Conservation (phyloP, 2,329 filamentous ascomycete species). For the Cercospora sp. region DNA sequence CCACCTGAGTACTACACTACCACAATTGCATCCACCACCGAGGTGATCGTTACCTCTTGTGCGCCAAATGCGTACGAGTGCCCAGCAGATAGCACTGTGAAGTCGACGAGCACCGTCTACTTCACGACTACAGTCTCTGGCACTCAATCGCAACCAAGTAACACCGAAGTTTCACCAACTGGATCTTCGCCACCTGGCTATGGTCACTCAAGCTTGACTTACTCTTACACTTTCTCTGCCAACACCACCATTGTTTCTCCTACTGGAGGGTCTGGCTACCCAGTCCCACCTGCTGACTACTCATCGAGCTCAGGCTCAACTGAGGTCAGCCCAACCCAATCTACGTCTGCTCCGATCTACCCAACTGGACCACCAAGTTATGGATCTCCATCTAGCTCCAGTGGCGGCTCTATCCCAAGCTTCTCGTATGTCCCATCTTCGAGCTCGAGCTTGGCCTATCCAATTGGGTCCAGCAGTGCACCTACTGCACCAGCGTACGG, state of each 20-base stretch:
- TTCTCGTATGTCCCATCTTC: conserved; percentile 10
- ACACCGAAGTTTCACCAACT: conserved; percentile 11
- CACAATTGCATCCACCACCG: conserved; percentile 46
- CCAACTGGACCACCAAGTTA: conserved; percentile 11
- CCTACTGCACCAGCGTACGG: not conserved
- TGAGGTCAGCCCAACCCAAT: conserved; percentile 19
- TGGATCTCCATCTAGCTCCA: conserved; percentile 11
- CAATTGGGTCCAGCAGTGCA: conserved; percentile 4
- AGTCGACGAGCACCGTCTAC: conserved; percentile 43
- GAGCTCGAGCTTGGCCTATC: conserved; percentile 12
- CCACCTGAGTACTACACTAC: conserved; percentile 38
- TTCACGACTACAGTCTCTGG: conserved; percentile 48
- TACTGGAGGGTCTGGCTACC: conserved; percentile 14
- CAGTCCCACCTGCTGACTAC: conserved; percentile 10
- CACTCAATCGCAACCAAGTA: conserved; percentile 20
- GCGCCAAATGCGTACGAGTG: conserved; percentile 44
- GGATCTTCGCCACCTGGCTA: conserved; percentile 2
- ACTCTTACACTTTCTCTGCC: conserved; percentile 12
- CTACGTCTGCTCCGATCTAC: conserved; percentile 9
- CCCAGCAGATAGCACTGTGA: conserved; percentile 38
- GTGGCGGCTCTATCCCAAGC: conserved; percentile 6
- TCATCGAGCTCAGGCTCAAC: conserved; percentile 1
- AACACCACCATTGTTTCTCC: conserved; percentile 10
- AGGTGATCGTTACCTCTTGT: conserved; percentile 48
- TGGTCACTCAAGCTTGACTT: not conserved